A percentile compares a stretch with the other conserved stretches of the same genome.
These are phyloP conservation scores for Schizochytrium sp. DNA, from an alignment of 108 stramenopile species.

Conservation along the genomic window DNA sequence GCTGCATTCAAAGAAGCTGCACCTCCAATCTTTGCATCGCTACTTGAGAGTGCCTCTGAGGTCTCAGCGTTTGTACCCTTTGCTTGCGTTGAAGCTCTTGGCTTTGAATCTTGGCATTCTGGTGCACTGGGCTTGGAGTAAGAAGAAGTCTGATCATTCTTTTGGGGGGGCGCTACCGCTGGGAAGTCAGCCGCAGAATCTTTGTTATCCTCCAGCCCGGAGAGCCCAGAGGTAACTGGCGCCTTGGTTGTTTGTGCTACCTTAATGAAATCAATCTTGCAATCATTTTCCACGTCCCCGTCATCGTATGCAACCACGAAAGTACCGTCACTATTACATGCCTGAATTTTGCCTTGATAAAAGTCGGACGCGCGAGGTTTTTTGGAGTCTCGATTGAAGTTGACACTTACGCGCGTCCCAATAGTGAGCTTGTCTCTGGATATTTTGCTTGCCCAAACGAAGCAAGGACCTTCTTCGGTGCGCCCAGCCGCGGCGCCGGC, in stretches of 20 bases:
- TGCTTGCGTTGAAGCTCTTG: too few species aligned
- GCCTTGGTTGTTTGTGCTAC: neutral
- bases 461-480: neutral
- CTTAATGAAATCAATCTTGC: neutral
- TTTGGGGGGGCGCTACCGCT: too few species aligned
- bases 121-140: too few species aligned
- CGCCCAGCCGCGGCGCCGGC: neutral
- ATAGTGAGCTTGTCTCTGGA: neutral
- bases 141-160: too few species aligned
- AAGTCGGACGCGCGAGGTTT: neutral
- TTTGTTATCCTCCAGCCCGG: too few species aligned
- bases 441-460: neutral
- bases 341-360: neutral
- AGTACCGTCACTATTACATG: neutral
- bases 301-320: neutral
- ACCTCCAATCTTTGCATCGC: too few species aligned
- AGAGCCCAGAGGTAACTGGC: too few species aligned
- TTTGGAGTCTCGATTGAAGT: neutral
- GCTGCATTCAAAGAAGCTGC: too few species aligned
- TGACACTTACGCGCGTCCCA: neutral
- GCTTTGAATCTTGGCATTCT: too few species aligned
- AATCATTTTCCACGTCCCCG: neutral
- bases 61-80: too few species aligned
- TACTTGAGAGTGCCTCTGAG: too few species aligned
- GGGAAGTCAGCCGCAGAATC: too few species aligned